Evolutionary conservation across 1,284 basidiomycete genomes (phyloP).

Genomic region (Xerocomus minutiporus): DNA sequence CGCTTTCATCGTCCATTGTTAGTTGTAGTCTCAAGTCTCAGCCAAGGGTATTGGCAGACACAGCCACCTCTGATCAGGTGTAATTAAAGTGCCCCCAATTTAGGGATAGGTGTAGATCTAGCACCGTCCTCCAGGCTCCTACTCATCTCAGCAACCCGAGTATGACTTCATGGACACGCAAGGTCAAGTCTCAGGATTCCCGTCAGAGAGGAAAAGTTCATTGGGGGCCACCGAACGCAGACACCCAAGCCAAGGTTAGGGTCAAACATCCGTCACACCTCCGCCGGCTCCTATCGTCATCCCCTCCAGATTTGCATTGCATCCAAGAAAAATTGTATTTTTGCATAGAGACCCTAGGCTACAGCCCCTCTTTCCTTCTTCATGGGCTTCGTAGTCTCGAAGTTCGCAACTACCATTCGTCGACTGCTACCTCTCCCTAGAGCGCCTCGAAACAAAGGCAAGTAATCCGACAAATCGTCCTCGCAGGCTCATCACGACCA

Average conservation of each 20-base stretch:
- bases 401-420: constrained; percentile 1
- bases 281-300: background rate
- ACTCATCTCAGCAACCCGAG: too few relatives aligned
- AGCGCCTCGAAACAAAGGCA: constrained; percentile 4
- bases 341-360: background rate
- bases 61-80: background rate
- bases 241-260: too few relatives aligned
- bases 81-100: background rate
- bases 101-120: background rate
- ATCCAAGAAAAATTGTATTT: background rate
- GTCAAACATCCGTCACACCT: too few relatives aligned
- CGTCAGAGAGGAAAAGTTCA: too few relatives aligned
- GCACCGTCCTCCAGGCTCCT: too few relatives aligned
- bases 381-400: constrained; percentile 12
- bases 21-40: background rate
- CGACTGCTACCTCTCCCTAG: background rate
- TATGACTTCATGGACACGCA: too few relatives aligned
- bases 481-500: background rate
- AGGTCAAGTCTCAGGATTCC: too few relatives aligned
- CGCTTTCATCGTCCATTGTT: constrained; percentile 28
- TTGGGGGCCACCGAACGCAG: too few relatives aligned
- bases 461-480: background rate
- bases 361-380: background rate
- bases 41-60: background rate
- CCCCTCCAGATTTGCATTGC: background rate